A percentile compares a stretch with the other conserved stretches of the same genome.
Evolutionary conservation across 306 rosid species (phyloP).

Genomic region (Glycine soja): DNA sequence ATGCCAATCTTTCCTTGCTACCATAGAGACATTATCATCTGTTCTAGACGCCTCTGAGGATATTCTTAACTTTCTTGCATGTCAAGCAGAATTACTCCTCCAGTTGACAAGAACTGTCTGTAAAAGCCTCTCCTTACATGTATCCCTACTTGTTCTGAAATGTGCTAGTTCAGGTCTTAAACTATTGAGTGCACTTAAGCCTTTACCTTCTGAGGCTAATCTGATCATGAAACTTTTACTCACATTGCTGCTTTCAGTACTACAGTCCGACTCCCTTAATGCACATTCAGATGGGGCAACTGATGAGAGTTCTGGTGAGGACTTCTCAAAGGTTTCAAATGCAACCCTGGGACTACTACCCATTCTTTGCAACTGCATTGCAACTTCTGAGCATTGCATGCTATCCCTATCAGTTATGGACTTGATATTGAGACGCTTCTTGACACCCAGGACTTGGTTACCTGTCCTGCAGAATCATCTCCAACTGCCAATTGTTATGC

Average conservation of each 20-base stretch:
- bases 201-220: slow-evolving; percentile 58
- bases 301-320: slow-evolving; percentile 56
- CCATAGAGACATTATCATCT: slow-evolving; percentile 67
- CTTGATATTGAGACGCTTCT: slow-evolving; percentile 71
- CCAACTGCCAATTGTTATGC: slow-evolving; percentile 68
- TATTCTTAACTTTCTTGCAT: slow-evolving; percentile 69
- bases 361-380: slow-evolving; percentile 73
- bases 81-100: slow-evolving; percentile 75
- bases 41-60: slow-evolving; percentile 63
- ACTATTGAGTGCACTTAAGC: slow-evolving; percentile 65
- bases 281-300: slow-evolving; percentile 52
- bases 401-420: slow-evolving; percentile 75
- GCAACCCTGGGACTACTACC: slow-evolving; percentile 75
- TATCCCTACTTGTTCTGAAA: slow-evolving; percentile 65
- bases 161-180: slow-evolving; percentile 76
- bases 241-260: slow-evolving; percentile 71
- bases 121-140: slow-evolving; percentile 56
- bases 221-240: slow-evolving; percentile 65
- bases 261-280: slow-evolving; percentile 61
- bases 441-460: slow-evolving; percentile 81
- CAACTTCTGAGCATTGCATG: slow-evolving; percentile 68
- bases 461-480: slow-evolving; percentile 79
- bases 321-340: slow-evolving; percentile 70
- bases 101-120: slow-evolving; percentile 63
- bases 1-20: slow-evolving; percentile 68